Evolutionary conservation across 176 grass and related monocot species (phyloP).

Genomic region (Aegilops bicornis): DNA sequence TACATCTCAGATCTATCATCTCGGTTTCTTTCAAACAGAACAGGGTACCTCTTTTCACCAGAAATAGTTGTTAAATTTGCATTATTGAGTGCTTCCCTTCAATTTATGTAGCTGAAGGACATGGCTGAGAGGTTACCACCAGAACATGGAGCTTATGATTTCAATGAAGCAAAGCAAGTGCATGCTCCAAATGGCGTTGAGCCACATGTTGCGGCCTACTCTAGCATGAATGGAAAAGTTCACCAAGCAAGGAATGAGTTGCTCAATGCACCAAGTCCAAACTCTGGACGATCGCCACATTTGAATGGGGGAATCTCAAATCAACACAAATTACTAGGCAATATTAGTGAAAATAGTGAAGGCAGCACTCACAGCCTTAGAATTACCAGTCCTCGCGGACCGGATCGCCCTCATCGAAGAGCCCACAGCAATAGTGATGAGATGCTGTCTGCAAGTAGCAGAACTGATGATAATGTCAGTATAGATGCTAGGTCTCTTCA

Average conservation of each 20-base stretch:
- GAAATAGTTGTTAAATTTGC: constrained; percentile 11
- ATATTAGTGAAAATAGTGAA: constrained; percentile 50
- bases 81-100: constrained; percentile 3
- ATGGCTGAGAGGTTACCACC: constrained; percentile 78
- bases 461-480: constrained; percentile 54
- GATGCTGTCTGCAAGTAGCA: constrained; percentile 40
- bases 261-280: constrained; percentile 30
- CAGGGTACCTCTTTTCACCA: background rate
- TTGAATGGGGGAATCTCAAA: constrained; percentile 49
- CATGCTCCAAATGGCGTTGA: constrained; percentile 48
- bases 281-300: constrained; percentile 24
- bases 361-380: constrained; percentile 54
- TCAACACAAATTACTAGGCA: constrained; percentile 45
- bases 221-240: constrained; percentile 51
- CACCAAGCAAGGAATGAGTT: constrained; percentile 45
- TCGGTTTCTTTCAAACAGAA: background rate
- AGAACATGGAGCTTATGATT: constrained; percentile 47
- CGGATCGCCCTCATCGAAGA: constrained; percentile 37
- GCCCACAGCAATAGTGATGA: constrained; percentile 49
- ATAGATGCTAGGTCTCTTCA: constrained; percentile 58
- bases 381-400: constrained; percentile 31
- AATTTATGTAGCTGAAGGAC: constrained; percentile 64
- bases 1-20: background rate
- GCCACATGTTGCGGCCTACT: constrained; percentile 35
- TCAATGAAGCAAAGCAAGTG: constrained; percentile 48